phyloP scores from a whole-genome alignment of 495 filamentous ascomycete species.

The Trichocladium antarcticum region DNA sequence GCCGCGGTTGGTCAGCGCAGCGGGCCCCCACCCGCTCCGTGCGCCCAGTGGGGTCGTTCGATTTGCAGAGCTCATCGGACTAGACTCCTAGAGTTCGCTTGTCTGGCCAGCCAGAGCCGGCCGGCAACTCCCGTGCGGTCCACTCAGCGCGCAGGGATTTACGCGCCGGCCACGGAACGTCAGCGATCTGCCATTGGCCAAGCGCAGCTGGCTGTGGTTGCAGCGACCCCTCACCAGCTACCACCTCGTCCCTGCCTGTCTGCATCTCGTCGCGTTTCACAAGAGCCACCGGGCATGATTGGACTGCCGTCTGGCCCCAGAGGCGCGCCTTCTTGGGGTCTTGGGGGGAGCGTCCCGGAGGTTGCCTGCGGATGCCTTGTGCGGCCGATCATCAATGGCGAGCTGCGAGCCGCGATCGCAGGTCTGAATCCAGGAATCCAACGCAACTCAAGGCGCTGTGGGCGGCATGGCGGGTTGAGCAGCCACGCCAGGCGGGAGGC shows the following conservation, averaged over 20 bases:
- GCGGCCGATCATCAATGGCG: too few species aligned
- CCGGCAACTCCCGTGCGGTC: conserved; percentile 10
- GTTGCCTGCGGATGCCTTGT: background rate
- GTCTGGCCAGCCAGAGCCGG: conserved; percentile 8
- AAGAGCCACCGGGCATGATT: background rate
- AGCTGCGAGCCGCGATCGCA: too few species aligned
- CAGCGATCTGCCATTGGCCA: conserved; percentile 5
- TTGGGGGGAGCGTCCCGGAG: too few species aligned
- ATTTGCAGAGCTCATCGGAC: conserved; percentile 2
- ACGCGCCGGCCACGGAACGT: conserved; percentile 21
- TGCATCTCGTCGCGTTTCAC: conserved; percentile 1
- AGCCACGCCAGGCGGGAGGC: too few species aligned
- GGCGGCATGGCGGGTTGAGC: too few species aligned
- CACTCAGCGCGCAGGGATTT: conserved; percentile 2
- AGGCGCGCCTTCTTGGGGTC: background rate
- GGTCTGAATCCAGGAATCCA: too few species aligned
- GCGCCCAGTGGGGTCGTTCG: background rate
- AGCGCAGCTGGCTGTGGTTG: background rate
- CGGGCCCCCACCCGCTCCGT: background rate
- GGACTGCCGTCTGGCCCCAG: background rate
- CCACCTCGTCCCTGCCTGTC: background rate
- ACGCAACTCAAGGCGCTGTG: too few species aligned
- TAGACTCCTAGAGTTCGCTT: conserved; percentile 12
- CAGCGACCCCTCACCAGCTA: background rate
- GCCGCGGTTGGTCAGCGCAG: conserved; percentile 5